Evolutionary conservation across 2,329 filamentous ascomycete genomes (phyloP).

Genomic region (Pseudocercospora cruenta): DNA sequence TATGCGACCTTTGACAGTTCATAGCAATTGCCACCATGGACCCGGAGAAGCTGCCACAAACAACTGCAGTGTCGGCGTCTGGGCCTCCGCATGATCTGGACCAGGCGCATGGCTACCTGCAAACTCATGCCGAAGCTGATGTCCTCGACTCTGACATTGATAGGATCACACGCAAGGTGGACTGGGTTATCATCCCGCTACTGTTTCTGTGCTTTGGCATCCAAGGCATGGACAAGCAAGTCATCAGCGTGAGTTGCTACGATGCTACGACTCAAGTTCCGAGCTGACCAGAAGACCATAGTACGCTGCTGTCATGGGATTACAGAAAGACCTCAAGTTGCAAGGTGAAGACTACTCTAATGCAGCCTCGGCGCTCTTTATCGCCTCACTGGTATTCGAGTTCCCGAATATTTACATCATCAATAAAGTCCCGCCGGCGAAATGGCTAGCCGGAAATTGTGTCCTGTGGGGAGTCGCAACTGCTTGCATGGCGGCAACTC

Average conservation of each 20-base stretch:
- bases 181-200: constrained; percentile 62
- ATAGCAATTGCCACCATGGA: not conserved
- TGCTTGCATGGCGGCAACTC: constrained; percentile 62
- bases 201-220: constrained; percentile 67
- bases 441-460: constrained; percentile 64
- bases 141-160: not conserved
- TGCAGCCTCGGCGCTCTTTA: constrained; percentile 65
- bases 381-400: constrained; percentile 63
- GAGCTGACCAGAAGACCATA: constrained; percentile 34
- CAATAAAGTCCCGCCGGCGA: constrained; percentile 61
- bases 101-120: constrained; percentile 7
- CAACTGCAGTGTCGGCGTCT: not conserved
- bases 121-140: not conserved
- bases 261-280: not conserved
- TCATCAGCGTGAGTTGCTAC: constrained; percentile 58
- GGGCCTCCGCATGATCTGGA: not conserved
- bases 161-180: constrained; percentile 53
- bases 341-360: constrained; percentile 66
- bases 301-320: constrained; percentile 69
- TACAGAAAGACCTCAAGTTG: constrained; percentile 59
- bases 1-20: not conserved
- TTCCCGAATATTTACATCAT: constrained; percentile 61
- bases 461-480: constrained; percentile 64
- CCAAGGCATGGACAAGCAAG: constrained; percentile 67
- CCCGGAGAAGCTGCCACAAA: not conserved